A percentile compares a stretch with the other conserved stretches of the same genome.
phyloP scores from a whole-genome alignment of 352 stramenopile species.

The Phytophthora citrophthora region DNA sequence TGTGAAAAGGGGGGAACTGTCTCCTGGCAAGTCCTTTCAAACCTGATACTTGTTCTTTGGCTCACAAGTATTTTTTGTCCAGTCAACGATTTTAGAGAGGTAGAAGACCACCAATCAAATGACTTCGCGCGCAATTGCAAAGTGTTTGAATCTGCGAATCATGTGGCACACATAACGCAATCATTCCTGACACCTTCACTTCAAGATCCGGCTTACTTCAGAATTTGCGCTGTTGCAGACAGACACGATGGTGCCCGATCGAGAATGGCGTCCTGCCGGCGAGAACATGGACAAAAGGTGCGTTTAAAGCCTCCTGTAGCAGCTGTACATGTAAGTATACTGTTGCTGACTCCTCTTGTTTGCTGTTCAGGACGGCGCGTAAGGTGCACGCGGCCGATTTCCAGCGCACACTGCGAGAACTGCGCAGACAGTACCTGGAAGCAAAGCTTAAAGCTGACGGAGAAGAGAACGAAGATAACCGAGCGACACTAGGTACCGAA shows the following conservation, averaged over 20 bases:
- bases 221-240: not conserved
- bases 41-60: slow-evolving; percentile 1
- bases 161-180: slow-evolving; percentile 4
- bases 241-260: slow-evolving; percentile 64
- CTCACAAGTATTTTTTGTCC: not conserved
- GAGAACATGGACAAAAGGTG: slow-evolving; percentile 84
- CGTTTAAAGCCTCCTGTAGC: not conserved
- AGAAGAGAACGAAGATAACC: slow-evolving; percentile 6
- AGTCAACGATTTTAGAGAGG: not conserved
- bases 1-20: slow-evolving; percentile 12
- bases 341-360: not conserved
- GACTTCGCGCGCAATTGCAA: slow-evolving; percentile 1
- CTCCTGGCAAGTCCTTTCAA: slow-evolving; percentile 11
- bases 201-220: slow-evolving; percentile 22
- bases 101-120: slow-evolving; percentile 1
- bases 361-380: slow-evolving; percentile 52
- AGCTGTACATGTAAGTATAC: not conserved
- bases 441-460: not conserved
- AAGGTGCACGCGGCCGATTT: slow-evolving; percentile 71
- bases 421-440: slow-evolving; percentile 46
- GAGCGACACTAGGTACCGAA: slow-evolving; percentile 37
- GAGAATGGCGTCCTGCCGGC: slow-evolving; percentile 63
- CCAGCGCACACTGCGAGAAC: slow-evolving; percentile 49
- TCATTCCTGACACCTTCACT: slow-evolving; percentile 8
- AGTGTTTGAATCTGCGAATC: too few species aligned